phyloP scores from a whole-genome alignment of 208 protist species.

The Acanthamoeba lenticulata region DNA sequence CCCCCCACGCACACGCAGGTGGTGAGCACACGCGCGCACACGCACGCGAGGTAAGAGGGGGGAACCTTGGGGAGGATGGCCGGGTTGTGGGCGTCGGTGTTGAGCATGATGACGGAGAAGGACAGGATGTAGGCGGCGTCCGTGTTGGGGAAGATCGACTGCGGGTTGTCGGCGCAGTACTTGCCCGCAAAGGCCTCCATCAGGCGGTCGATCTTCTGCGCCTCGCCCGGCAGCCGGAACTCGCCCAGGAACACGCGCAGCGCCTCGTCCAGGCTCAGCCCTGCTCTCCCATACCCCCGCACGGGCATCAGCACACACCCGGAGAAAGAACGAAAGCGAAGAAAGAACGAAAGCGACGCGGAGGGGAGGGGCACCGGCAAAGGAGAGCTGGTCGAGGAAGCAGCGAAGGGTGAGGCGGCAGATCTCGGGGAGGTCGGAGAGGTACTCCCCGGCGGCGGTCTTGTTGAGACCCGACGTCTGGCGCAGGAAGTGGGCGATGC shows the following conservation, averaged over 20 bases:
- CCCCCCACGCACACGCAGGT: too few relatives aligned
- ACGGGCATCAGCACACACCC: conserved; percentile 83
- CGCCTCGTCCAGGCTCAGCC: conserved; percentile 80
- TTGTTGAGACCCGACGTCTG: conserved; percentile 76
- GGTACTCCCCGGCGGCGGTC: conserved; percentile 85
- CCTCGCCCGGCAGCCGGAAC: conserved; percentile 93
- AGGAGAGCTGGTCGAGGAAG: neutral
- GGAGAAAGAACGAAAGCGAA: neutral
- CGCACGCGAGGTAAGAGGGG: conserved; percentile 56
- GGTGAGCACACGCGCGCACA: too few relatives aligned
- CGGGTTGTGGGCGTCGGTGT: conserved; percentile 96
- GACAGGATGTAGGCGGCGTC: conserved; percentile 94
- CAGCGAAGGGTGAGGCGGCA: neutral
- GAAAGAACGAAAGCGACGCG: neutral
- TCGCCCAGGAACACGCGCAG: conserved; percentile 87
- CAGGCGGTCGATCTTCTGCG: conserved; percentile 94
- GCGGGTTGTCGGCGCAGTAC: conserved; percentile 86
- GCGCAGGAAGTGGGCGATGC: conserved; percentile 76
- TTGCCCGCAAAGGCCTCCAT: conserved; percentile 94
- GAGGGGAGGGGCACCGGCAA: neutral
- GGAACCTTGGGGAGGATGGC: conserved; percentile 80
- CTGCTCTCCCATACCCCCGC: conserved; percentile 77
- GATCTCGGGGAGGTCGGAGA: conserved; percentile 79
- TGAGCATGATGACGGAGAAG: conserved; percentile 99
- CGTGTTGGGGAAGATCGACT: conserved; percentile 67